These are phyloP conservation scores for Corylus americana DNA, from an alignment of 306 rosid species.

Conservation along the genomic window DNA sequence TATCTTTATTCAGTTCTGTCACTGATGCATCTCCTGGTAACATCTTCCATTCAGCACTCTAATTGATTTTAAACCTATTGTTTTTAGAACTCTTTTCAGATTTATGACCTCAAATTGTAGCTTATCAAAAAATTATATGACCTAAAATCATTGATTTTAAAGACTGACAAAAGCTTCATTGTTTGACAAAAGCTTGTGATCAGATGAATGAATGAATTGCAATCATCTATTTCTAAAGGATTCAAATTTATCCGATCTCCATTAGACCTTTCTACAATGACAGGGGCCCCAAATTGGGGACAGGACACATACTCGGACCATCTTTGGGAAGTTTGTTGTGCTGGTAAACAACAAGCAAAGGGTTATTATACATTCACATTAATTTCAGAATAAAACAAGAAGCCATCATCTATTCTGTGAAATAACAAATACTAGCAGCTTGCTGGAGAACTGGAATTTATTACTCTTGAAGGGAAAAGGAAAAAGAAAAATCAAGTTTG, in stretches of 20 bases:
- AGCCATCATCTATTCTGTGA: not conserved
- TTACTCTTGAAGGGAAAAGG: constrained; percentile 17
- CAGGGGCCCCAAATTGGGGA: not conserved
- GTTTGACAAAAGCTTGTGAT: not conserved
- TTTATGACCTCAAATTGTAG: not conserved
- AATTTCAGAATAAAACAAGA: not conserved
- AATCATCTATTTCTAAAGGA: not conserved
- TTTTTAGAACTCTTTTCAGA: not conserved
- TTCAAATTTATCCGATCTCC: not conserved
- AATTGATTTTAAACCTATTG: not conserved
- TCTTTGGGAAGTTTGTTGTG: not conserved
- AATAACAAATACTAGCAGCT: not conserved
- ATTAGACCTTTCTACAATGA: not conserved
- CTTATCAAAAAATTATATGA: not conserved
- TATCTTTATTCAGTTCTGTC: not conserved
- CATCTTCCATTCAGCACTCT: constrained; percentile 4
- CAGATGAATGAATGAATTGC: not conserved
- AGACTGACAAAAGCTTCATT: not conserved
- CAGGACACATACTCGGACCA: not conserved
- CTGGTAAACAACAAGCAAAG: not conserved
- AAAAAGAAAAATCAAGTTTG: constrained; percentile 1
- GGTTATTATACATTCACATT: not conserved
- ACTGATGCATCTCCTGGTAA: not conserved
- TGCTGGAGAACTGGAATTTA: constrained; percentile 6
- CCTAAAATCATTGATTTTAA: not conserved